Base-by-base conservation (phyloP, 1,284 basidiomycete genomes). In the Trametes versicolor region DNA sequence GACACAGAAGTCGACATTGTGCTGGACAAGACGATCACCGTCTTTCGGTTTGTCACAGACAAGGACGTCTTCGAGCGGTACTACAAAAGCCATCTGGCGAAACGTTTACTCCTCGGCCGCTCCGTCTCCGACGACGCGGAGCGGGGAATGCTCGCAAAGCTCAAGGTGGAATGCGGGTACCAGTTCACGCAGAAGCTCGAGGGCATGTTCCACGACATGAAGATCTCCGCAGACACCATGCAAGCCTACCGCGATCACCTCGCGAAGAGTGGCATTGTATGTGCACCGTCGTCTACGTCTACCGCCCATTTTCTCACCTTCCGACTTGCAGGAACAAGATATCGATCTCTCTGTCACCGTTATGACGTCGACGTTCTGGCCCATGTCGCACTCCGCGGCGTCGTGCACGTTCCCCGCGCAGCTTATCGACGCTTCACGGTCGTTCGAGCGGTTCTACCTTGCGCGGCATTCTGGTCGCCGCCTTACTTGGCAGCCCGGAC, bases 201-300 rank as follows among this genome's bases (percentile, higher is more conserved):
- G 78, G 97, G 98, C 60, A 99, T 99, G 98, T 97, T 99, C 84
- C 89, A 97, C 72, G 98, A 99, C 76, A 97, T 99, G 90, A 95
- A 91, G 73, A 79, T 98, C 43, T 97, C 95, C 21, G 81, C 84
- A 29, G 98, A 99, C 62, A 91, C 89, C 9, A 95, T 93, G 83
- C 83, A 86, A 58, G 87, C 86, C 5, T 99, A 96, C 78, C 85
- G 85, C 59, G 82, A 81, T 25, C 82, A 91, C 72, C 74, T 92
- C 29, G 79, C 81, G 47, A 86, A 84, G 64, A 83, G 82, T 17
- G 81, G 81, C 55, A 27, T 63, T 29, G 68, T 69, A 55, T 19
- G 91, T 92, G 71, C 62, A 84, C 58, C 5, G 12, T 15, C 19
- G 48, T 59, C 6, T 2, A 13, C 8, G 8, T 8, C 29, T 32